Evolutionary conservation across 2,329 filamentous ascomycete species (phyloP).

Genomic region (Penicillium sp.): DNA sequence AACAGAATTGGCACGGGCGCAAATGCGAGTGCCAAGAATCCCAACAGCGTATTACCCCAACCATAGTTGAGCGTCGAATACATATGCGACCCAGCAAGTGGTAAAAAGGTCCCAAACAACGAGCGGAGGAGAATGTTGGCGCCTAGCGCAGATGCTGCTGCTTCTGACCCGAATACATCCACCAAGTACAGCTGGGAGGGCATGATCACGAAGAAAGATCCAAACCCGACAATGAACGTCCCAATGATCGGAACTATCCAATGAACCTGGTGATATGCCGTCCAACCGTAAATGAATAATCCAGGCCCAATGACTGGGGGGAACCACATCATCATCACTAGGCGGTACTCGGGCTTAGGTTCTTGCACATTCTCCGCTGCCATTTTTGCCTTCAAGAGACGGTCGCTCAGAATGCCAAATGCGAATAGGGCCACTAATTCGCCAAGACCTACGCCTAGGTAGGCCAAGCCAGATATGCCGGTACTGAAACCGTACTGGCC

Average conservation of each 20-base stretch:
- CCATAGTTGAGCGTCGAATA: background rate
- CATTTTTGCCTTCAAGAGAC: background rate
- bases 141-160: background rate
- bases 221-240: background rate
- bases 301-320: slow-evolving; percentile 38
- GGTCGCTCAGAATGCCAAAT: background rate
- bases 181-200: background rate
- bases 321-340: background rate
- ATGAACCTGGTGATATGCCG: background rate
- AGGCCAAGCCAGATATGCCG: slow-evolving; percentile 43
- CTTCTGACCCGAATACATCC: background rate
- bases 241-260: background rate
- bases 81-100: background rate
- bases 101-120: background rate
- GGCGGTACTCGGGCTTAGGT: background rate
- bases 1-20: slow-evolving; percentile 8
- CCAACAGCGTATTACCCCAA: slow-evolving; percentile 15
- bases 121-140: background rate
- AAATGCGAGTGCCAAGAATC: slow-evolving; percentile 12
- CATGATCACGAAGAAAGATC: background rate
- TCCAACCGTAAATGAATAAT: slow-evolving; percentile 10
- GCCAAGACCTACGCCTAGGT: slow-evolving; percentile 35
- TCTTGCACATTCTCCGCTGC: background rate
- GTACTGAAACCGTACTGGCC: slow-evolving; percentile 45
- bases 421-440: slow-evolving; percentile 11